Evolutionary conservation across 345 rosid genomes (phyloP).

Genomic region (Heritiera fomes): DNA sequence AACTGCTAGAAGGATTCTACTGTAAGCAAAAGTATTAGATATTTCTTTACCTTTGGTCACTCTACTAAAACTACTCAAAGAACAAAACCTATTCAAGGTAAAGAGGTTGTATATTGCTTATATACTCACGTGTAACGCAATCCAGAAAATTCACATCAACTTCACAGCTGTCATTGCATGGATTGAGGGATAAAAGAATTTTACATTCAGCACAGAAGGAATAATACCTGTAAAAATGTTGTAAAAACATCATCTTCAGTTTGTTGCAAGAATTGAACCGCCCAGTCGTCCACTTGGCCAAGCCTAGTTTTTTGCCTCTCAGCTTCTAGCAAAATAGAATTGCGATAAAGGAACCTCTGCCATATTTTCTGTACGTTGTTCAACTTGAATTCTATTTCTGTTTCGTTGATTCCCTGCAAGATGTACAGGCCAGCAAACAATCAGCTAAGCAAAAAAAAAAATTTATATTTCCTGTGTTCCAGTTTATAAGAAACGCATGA

Average conservation of each 20-base stretch:
- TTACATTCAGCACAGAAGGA: not conserved
- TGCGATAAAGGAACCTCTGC: constrained; percentile 86
- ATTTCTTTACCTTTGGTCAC: not conserved
- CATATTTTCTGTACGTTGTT: constrained; percentile 74
- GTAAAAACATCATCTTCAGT: constrained; percentile 79
- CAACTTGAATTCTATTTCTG: constrained; percentile 68
- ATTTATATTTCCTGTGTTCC: not conserved
- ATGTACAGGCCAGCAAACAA: constrained; percentile 13
- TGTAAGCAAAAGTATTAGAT: not conserved
- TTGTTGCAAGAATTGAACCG: constrained; percentile 52
- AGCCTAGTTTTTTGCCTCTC: constrained; percentile 60
- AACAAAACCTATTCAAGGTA: not conserved
- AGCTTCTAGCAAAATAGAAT: constrained; percentile 83
- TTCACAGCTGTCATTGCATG: not conserved
- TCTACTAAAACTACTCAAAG: not conserved
- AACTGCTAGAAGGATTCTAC: constrained; percentile 3
- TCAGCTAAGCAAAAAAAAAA: constrained; percentile 12
- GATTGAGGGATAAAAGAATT: not conserved
- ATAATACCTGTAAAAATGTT: constrained; percentile 73
- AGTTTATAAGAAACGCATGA: constrained; percentile 19
- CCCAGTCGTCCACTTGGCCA: constrained; percentile 71
- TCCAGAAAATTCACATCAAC: not conserved
- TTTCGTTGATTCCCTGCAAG: constrained; percentile 64
- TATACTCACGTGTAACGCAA: not conserved
- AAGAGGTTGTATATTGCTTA: not conserved